Conservation (phyloP, 805 yeast species). For the Priceomyces haplophilus region DNA sequence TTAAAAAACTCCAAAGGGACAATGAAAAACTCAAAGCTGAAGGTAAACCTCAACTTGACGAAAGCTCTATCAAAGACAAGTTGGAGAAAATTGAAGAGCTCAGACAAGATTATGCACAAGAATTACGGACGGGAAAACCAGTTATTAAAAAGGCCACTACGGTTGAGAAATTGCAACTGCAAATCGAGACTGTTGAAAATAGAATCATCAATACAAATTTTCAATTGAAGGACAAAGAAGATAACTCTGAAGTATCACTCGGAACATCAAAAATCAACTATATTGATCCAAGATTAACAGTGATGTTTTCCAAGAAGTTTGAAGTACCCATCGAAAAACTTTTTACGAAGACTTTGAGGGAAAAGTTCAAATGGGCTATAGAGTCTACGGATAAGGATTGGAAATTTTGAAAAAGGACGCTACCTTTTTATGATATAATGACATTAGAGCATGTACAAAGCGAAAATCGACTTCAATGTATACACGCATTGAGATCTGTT, state of each 20-base stretch:
- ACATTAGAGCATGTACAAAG: not conserved
- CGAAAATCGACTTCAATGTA: not conserved
- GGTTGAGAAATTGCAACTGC: slow-evolving; percentile 68
- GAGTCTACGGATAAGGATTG: slow-evolving; percentile 86
- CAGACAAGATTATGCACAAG: slow-evolving; percentile 50
- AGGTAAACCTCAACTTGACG: slow-evolving; percentile 49
- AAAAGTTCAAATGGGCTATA: slow-evolving; percentile 94
- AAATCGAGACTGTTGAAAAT: slow-evolving; percentile 67
- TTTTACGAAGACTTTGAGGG: slow-evolving; percentile 86
- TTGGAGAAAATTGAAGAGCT: slow-evolving; percentile 53
- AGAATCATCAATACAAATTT: slow-evolving; percentile 66
- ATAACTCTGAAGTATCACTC: slow-evolving; percentile 87
- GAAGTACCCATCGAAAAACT: slow-evolving; percentile 89
- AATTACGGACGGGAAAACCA: slow-evolving; percentile 56
- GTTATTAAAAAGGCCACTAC: slow-evolving; percentile 50
- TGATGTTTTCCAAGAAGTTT: slow-evolving; percentile 80
- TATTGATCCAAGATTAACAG: slow-evolving; percentile 91
- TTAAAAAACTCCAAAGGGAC: slow-evolving; percentile 68
- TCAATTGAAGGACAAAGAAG: slow-evolving; percentile 88
- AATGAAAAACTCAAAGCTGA: slow-evolving; percentile 69
- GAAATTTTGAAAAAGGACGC: slow-evolving; percentile 56
- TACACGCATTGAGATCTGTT: not conserved
- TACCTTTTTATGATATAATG: not conserved
- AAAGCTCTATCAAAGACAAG: slow-evolving; percentile 57
- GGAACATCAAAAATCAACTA: slow-evolving; percentile 93